Base-by-base conservation (phyloP, 2,329 filamentous ascomycete species). In the Pseudogymnoascus sp. region DNA sequence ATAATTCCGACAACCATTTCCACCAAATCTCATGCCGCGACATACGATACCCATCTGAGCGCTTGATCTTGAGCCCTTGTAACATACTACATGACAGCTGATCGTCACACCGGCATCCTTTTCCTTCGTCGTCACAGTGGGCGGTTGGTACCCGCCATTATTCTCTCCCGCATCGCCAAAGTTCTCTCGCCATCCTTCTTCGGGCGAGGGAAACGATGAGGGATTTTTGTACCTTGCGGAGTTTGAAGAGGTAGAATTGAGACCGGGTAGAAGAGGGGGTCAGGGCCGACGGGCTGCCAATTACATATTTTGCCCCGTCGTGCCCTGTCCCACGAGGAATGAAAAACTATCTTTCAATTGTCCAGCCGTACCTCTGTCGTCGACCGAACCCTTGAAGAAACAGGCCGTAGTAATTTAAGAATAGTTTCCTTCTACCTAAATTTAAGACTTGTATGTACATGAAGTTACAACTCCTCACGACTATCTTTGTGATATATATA, bases 41-140 rank as follows among this genome's bases (percentile, higher is more conserved):
- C 61, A 66, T 64, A 62, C 65, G 68, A 63, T 64, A 67, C 47
- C 47, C 47, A 54, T 65, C 63, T 65, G 54, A 39, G 47, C 42
- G 60, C 64, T 64, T 64, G 67, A 68, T 69, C 69, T 67, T 67
- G 68, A 66, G 65, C 66, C 67, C 45, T 54, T 47, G 61, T 39
- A 63, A 37, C 47, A 54, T 61, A 68, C 37, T 26, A 45, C 63
- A 66, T 63, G 54, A 62, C 64, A 68, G 64, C 65, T 54, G 47
- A 64, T 63, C 65, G 63, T 62, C 66, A 62, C 67, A 67, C 64
- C 66, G 60, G 63, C 61, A 67, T 63, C 66, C 29, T 34, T 64
- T 72, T 69, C 69, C 69, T 67, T 70, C 69, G 65, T 70, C 66
- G 67, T 69, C 66, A 65, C 67, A 65, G 66, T 65, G 23, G 71